phyloP scores from a whole-genome alignment of 495 filamentous ascomycete genomes.

The Peziza echinospora region DNA sequence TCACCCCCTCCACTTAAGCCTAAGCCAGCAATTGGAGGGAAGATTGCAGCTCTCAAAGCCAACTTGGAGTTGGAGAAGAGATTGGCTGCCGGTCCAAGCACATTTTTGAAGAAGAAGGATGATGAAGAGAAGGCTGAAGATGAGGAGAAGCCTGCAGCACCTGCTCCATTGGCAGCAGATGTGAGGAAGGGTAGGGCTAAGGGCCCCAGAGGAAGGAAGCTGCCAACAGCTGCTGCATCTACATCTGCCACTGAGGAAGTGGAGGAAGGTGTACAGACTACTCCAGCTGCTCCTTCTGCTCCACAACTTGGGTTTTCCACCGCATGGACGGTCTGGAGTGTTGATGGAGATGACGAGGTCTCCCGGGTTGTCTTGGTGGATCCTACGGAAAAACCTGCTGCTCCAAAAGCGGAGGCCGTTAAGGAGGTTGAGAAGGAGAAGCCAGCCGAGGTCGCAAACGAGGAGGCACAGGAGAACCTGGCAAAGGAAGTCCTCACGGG shows the following conservation, averaged over 20 bases:
- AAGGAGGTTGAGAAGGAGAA: not conserved
- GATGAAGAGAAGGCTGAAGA: no score
- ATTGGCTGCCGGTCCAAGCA: constrained; percentile 58
- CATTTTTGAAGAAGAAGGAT: constrained; percentile 47
- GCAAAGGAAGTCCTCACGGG: not conserved
- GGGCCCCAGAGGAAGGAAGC: constrained; percentile 52
- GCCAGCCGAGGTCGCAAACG: not conserved
- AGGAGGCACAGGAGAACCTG: not conserved
- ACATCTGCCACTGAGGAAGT: not conserved
- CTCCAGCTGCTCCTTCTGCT: not conserved
- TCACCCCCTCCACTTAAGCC: constrained; percentile 26
- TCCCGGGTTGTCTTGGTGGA: constrained; percentile 3
- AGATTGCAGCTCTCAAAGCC: constrained; percentile 76
- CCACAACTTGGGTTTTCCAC: constrained; percentile 4
- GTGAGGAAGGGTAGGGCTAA: constrained; percentile 75
- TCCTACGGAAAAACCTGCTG: not conserved
- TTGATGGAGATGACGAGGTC: constrained; percentile 9
- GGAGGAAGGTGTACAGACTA: not conserved
- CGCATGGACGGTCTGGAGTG: constrained; percentile 15
- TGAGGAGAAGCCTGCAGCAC: constrained; percentile 33
- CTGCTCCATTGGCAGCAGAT: constrained; percentile 49
- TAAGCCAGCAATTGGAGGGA: constrained; percentile 59
- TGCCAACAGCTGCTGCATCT: constrained; percentile 8
- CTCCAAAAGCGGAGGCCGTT: not conserved
- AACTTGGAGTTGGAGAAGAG: constrained; percentile 69